These are phyloP conservation scores for Stramenopiles sp. DNA, from an alignment of 352 stramenopile genomes.

Conservation along the genomic window DNA sequence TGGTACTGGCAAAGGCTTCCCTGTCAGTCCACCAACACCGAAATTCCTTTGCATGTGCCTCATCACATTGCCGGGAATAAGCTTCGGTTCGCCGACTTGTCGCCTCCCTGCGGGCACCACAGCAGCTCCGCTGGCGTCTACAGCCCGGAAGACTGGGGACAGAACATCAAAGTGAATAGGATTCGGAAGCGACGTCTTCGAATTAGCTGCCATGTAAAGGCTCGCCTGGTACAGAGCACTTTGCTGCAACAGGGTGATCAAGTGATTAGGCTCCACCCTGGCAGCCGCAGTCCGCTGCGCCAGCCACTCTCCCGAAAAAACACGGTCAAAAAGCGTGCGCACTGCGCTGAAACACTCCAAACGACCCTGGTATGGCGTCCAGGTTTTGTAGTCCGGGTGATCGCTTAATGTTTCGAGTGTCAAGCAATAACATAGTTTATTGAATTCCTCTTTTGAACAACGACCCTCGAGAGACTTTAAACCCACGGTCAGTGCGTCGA, in stretches of 20 bases:
- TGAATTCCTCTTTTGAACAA: background rate
- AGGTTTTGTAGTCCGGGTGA: background rate
- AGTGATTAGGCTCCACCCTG: background rate
- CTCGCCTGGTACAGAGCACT: background rate
- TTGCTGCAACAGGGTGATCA: background rate
- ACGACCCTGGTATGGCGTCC: background rate
- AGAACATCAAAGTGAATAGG: background rate
- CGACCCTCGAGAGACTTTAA: background rate
- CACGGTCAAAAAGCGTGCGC: background rate
- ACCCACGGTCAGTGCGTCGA: background rate
- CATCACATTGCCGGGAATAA: background rate
- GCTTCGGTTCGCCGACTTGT: background rate
- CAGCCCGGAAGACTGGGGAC: background rate
- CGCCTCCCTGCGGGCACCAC: background rate
- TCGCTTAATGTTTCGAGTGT: background rate
- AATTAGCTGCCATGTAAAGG: background rate
- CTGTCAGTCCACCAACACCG: background rate
- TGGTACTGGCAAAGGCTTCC: background rate
- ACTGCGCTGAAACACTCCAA: background rate
- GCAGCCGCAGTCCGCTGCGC: background rate
- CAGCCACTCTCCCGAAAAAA: background rate
- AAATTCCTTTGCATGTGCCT: background rate
- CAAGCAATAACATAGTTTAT: background rate
- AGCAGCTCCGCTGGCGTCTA: background rate
- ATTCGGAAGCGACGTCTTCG: background rate